Percentiles rank a stretch among this genome's conserved stretches.
Conservation (phyloP, 352 stramenopile species). For the Pythium aquatile region DNA sequence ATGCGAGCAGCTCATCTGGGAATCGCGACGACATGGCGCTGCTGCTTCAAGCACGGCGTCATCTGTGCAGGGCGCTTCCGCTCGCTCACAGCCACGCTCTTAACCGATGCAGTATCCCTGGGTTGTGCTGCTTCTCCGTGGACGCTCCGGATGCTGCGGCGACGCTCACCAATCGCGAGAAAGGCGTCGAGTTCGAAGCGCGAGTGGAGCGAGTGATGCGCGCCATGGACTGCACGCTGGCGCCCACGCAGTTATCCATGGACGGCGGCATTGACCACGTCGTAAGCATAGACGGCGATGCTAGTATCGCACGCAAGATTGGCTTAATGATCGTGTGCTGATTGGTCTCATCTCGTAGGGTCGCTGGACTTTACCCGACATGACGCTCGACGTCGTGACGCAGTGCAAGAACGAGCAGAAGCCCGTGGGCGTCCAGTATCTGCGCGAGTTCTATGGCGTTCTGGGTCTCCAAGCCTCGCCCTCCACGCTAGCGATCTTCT, state of each 20-base stretch:
- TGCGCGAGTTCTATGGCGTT: slow-evolving; percentile 79
- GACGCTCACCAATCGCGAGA: slow-evolving; percentile 29
- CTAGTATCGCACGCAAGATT: no score
- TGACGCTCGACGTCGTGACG: slow-evolving; percentile 63
- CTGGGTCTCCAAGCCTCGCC: slow-evolving; percentile 39
- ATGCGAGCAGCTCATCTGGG: not conserved
- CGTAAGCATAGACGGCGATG: not conserved
- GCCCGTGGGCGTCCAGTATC: slow-evolving; percentile 58
- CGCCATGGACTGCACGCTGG: slow-evolving; percentile 47
- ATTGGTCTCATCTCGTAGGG: slow-evolving; percentile 32
- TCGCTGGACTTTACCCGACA: slow-evolving; percentile 59
- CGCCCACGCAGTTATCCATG: slow-evolving; percentile 57
- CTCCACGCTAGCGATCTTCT: slow-evolving; percentile 59
- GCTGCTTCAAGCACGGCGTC: slow-evolving; percentile 3
- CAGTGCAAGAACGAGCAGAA: slow-evolving; percentile 83
- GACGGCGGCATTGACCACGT: slow-evolving; percentile 76
- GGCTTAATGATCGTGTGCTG: not conserved
- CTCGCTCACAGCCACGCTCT: not conserved
- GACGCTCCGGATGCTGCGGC: not conserved
- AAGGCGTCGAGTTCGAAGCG: slow-evolving; percentile 61
- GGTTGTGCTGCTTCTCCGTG: not conserved
- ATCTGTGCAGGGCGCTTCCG: not conserved
- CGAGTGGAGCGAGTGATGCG: slow-evolving; percentile 58
- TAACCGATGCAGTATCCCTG: no score
- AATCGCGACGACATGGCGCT: not conserved